These are phyloP conservation scores for Citrullus colocynthis DNA, from an alignment of 306 rosid species.

Conservation along the genomic window DNA sequence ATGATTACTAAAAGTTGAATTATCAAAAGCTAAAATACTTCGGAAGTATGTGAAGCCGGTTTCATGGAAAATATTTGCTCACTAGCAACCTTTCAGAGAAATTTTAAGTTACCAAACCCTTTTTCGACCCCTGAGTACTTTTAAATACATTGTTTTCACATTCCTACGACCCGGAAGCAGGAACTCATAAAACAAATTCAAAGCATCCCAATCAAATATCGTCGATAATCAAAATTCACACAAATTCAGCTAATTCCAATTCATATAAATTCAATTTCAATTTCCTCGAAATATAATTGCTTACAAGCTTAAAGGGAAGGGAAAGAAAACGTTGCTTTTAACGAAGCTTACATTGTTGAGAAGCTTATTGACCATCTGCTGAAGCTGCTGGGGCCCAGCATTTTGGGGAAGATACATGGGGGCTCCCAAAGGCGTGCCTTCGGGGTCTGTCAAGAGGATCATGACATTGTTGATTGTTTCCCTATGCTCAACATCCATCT, in stretches of 20 bases:
- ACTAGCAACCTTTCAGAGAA: neutral
- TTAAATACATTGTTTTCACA: neutral
- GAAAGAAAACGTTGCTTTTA: neutral
- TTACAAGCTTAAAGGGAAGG: neutral
- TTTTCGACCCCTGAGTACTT: neutral
- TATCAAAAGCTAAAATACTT: neutral
- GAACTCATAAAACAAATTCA: neutral
- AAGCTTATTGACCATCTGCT: slow-evolving; percentile 66
- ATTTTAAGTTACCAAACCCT: neutral
- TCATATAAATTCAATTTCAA: neutral
- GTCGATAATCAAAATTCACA: neutral
- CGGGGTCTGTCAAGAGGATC: slow-evolving; percentile 68
- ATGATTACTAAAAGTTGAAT: neutral
- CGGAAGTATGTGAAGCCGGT: neutral
- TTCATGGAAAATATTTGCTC: neutral
- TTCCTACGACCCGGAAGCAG: neutral
- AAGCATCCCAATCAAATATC: neutral
- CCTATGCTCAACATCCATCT: slow-evolving; percentile 16
- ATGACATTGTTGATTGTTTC: slow-evolving; percentile 33
- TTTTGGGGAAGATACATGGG: slow-evolving; percentile 64
- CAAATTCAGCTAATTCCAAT: neutral
- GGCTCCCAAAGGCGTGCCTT: slow-evolving; percentile 46
- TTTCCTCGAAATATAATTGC: neutral
- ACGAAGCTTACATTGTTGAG: slow-evolving; percentile 36
- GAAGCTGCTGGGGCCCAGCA: slow-evolving; percentile 59